Base-by-base conservation (phyloP, 2,329 filamentous ascomycete genomes). In the Apiospora malaysiana region DNA sequence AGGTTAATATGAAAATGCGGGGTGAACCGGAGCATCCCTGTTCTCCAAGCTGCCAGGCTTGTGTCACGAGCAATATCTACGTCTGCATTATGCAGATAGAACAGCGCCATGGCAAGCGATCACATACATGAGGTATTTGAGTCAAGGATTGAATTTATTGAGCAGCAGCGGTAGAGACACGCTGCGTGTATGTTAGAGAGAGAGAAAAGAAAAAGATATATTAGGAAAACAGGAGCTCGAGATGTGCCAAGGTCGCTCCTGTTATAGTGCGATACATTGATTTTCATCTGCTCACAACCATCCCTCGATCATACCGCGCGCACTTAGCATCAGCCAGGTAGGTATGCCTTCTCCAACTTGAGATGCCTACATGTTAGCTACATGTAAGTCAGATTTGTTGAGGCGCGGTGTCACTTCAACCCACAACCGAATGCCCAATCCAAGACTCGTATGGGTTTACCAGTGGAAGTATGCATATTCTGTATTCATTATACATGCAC, bases 31-130 rank as follows among this genome's bases (percentile, higher is more conserved):
- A 59, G n/a, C 10, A 63, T 59, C 18, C 27, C 21, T 40, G 32
- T 32, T 32, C 42, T 1, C 42, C 42, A 32, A 32, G 32, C 32
- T 32, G 18, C 49, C 16, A 21, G 25, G 49, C 49, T 27, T 56
- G 49, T 56, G 49, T 32, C 49, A 56, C 49, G 49, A 56, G 49
- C 49, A 32, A 56, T 21, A 5, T 56, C 49, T 56, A 37, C 51
- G 18, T 59, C 27, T 59, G 51, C 27, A 59, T 40, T 27, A 59
- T 59, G 51, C 51, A 59, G 18, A 51, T 23, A 59, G 27, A 27
- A 9, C 27, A 37, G 37, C 27, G 16, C 51, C 27, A 59, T 59
- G 21, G 21, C 42, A 4, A 25, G 25, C 49, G 49, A 56, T 56
- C 25, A 12, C 49, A 32, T 56, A 9, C 25, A 16, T 47, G n/a